phyloP scores from a whole-genome alignment of 768 basidiomycete genomes.

The Boletus rex-veris region DNA sequence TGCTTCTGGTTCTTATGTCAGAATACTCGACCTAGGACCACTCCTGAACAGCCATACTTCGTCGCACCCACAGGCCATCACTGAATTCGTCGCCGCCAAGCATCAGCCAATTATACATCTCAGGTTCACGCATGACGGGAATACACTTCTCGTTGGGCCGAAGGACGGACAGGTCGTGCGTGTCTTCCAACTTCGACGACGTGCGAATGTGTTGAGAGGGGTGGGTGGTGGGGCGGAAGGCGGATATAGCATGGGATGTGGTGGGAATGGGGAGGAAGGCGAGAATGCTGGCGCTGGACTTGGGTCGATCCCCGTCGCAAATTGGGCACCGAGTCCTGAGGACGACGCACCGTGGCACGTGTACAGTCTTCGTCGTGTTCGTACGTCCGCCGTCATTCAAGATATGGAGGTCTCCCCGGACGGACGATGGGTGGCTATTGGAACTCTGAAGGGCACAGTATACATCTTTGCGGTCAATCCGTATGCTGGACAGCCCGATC shows the following conservation, averaged over 20 bases:
- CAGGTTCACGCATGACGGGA: conserved; percentile 37
- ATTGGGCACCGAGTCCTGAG: conserved; percentile 7
- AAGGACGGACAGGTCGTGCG: conserved; percentile 52
- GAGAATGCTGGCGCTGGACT: neutral
- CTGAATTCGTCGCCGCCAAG: conserved; percentile 36
- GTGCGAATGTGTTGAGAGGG: conserved; percentile 16
- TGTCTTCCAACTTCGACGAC: conserved; percentile 42
- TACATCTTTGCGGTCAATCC: conserved; percentile 78
- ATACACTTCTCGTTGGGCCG: conserved; percentile 33
- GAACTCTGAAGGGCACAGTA: conserved; percentile 58
- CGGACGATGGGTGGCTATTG: conserved; percentile 66
- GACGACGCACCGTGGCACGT: conserved; percentile 45
- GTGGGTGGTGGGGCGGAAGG: neutral
- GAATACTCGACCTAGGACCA: conserved; percentile 49
- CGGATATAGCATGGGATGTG: neutral
- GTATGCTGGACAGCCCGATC: conserved; percentile 66
- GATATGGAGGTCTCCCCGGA: conserved; percentile 42
- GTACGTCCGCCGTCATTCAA: conserved; percentile 61
- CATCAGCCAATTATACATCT: conserved; percentile 47
- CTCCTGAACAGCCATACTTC: conserved; percentile 20
- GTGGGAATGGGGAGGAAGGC: neutral
- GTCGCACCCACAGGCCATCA: conserved; percentile 17
- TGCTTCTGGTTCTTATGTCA: conserved; percentile 43
- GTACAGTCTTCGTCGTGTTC: conserved; percentile 69
- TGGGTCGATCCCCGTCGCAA: neutral